These are phyloP conservation scores for Fusarium nodosum DNA, from an alignment of 2,329 filamentous ascomycete genomes.

Conservation along the genomic window DNA sequence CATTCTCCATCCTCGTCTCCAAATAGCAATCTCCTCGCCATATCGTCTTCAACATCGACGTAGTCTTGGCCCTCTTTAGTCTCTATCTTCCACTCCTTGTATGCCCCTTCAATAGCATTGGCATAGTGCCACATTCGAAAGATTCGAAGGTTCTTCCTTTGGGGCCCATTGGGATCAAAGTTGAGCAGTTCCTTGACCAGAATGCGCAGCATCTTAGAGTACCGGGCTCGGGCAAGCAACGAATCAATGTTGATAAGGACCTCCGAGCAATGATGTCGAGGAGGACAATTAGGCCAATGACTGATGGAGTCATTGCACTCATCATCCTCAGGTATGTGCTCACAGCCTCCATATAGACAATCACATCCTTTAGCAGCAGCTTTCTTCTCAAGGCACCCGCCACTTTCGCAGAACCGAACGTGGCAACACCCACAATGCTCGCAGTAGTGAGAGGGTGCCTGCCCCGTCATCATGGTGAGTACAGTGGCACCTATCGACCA, in stretches of 20 bases:
- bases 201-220: slow-evolving; percentile 48
- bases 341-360: slow-evolving; percentile 46
- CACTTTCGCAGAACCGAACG: slow-evolving; percentile 50
- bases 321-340: slow-evolving; percentile 15
- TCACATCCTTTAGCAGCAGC: slow-evolving; percentile 34
- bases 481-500: slow-evolving; percentile 56
- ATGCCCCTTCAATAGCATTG: slow-evolving; percentile 46
- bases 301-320: slow-evolving; percentile 25
- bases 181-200: slow-evolving; percentile 48
- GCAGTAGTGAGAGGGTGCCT: slow-evolving; percentile 32
- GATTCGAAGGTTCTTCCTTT: background rate
- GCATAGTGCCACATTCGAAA: slow-evolving; percentile 23
- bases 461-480: slow-evolving; percentile 60
- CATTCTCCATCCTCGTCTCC: background rate
- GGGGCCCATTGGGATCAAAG: slow-evolving; percentile 37
- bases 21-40: slow-evolving; percentile 16
- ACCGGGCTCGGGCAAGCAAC: slow-evolving; percentile 45
- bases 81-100: slow-evolving; percentile 49
- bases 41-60: slow-evolving; percentile 52
- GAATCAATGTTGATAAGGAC: slow-evolving; percentile 52
- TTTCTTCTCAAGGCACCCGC: slow-evolving; percentile 48
- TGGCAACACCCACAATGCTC: slow-evolving; percentile 46
- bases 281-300: slow-evolving; percentile 31
- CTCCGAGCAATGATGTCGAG: slow-evolving; percentile 40
- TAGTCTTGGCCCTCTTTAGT: slow-evolving; percentile 52